Conservation (phyloP, 2,329 filamentous ascomycete genomes). For the Raffaelea deltoideospora region DNA sequence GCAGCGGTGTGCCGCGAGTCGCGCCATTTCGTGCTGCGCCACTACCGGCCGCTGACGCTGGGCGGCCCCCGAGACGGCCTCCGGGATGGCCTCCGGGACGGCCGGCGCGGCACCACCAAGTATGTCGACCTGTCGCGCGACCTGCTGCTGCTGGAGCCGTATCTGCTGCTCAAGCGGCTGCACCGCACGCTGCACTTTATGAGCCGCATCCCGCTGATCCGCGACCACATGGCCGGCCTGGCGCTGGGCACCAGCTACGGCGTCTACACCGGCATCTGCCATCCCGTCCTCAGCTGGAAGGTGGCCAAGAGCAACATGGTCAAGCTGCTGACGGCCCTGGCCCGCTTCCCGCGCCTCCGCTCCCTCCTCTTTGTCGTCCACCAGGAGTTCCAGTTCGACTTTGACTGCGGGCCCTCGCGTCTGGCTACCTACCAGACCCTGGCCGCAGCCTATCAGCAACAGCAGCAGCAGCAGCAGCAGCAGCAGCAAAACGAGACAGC, state of each 20-base stretch:
- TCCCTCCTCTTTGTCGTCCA: slow-evolving; percentile 29
- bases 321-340: slow-evolving; percentile 24
- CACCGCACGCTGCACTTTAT: slow-evolving; percentile 30
- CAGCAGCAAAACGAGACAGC: too few relatives aligned
- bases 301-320: slow-evolving; percentile 27
- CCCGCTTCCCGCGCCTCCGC: slow-evolving; percentile 23
- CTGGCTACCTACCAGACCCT: neutral
- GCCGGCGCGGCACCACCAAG: slow-evolving; percentile 30
- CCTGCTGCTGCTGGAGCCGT: slow-evolving; percentile 30
- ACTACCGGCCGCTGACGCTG: slow-evolving; percentile 27
- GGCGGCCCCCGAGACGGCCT: too few relatives aligned
- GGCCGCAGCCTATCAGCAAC: neutral
- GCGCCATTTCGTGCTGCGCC: slow-evolving; percentile 24
- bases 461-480: too few relatives aligned
- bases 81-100: too few relatives aligned
- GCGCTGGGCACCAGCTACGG: slow-evolving; percentile 31
- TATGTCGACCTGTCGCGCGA: slow-evolving; percentile 29
- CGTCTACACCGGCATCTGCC: slow-evolving; percentile 27
- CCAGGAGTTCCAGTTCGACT: slow-evolving; percentile 31
- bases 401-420: slow-evolving; percentile 15
- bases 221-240: slow-evolving; percentile 23
- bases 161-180: slow-evolving; percentile 29
- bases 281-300: slow-evolving; percentile 29
- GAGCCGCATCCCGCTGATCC: slow-evolving; percentile 27
- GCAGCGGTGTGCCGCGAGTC: slow-evolving; percentile 29